Conservation (phyloP, 2,329 filamentous ascomycete species). For the Neurospora crassa region DNA sequence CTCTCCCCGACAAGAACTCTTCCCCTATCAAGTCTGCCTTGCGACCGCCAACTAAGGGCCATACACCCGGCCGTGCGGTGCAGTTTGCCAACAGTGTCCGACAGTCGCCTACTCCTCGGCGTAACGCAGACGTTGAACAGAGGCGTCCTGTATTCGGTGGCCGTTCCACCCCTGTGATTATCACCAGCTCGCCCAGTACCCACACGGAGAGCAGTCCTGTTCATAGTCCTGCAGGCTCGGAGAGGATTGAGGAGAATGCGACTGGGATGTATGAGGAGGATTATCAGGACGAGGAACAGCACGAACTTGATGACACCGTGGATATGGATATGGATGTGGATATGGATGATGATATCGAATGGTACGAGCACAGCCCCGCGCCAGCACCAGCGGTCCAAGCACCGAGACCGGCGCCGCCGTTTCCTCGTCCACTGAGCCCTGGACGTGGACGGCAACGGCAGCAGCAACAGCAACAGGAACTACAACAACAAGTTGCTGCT, state of each 20-base stretch:
- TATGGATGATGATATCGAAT: not conserved
- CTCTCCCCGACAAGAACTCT: slow-evolving; percentile 39
- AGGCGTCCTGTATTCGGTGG: not conserved
- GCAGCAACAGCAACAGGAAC: not conserved
- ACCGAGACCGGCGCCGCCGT: not conserved
- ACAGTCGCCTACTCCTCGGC: slow-evolving; percentile 28
- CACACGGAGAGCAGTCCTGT: not conserved
- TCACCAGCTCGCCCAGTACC: not conserved
- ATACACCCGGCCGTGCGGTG: slow-evolving; percentile 46
- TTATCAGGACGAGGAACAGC: not conserved
- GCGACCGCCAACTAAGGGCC: slow-evolving; percentile 40
- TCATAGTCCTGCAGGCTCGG: not conserved
- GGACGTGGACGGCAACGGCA: not conserved
- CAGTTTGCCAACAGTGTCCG: slow-evolving; percentile 43
- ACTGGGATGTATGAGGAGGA: not conserved
- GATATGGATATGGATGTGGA: not conserved
- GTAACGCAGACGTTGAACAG: slow-evolving; percentile 8
- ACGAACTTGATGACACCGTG: not conserved
- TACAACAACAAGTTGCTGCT: not conserved
- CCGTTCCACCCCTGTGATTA: not conserved
- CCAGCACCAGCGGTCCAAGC: not conserved
- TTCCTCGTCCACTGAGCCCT: not conserved
- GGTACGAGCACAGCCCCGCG: not conserved
- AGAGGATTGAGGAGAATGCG: not conserved
- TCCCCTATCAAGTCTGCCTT: slow-evolving; percentile 49